These are phyloP conservation scores for Gaillardinia entomophila DNA, from an alignment of 805 yeast species.

Conservation along the genomic window DNA sequence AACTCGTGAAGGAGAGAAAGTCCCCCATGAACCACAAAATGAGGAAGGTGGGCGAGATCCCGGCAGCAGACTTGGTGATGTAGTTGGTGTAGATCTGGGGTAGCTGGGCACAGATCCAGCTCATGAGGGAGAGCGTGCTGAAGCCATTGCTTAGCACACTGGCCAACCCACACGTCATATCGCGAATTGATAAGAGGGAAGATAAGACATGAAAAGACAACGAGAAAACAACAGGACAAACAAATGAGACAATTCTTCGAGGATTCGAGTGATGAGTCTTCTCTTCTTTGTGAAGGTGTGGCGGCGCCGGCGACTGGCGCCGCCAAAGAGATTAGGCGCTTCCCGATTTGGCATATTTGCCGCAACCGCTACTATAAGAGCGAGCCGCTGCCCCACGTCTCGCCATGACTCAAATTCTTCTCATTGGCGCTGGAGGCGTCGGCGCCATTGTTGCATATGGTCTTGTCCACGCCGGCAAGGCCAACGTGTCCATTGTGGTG, in stretches of 20 bases:
- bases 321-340: too few relatives aligned
- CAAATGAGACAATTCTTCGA: too few relatives aligned
- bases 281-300: too few relatives aligned
- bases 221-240: too few relatives aligned
- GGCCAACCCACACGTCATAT: too few relatives aligned
- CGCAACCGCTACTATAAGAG: too few relatives aligned
- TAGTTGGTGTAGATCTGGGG: conserved; percentile 66
- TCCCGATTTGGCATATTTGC: too few relatives aligned
- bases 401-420: conserved; percentile 28
- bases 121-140: conserved; percentile 18
- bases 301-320: too few relatives aligned
- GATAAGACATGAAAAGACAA: too few relatives aligned
- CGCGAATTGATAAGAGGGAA: too few relatives aligned
- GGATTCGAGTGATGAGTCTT: too few relatives aligned
- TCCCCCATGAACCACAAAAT: conserved; percentile 59
- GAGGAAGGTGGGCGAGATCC: conserved; percentile 56
- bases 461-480: conserved; percentile 40
- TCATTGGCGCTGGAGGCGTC: conserved; percentile 84
- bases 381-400: too few relatives aligned
- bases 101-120: conserved; percentile 71
- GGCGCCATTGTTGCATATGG: conserved; percentile 74
- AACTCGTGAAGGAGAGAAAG: conserved; percentile 32
- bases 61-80: conserved; percentile 56
- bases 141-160: not conserved
- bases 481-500: conserved; percentile 55